Evolutionary conservation across 179 eudicot genomes (phyloP).

Genomic region (Vitellaria paradoxa): DNA sequence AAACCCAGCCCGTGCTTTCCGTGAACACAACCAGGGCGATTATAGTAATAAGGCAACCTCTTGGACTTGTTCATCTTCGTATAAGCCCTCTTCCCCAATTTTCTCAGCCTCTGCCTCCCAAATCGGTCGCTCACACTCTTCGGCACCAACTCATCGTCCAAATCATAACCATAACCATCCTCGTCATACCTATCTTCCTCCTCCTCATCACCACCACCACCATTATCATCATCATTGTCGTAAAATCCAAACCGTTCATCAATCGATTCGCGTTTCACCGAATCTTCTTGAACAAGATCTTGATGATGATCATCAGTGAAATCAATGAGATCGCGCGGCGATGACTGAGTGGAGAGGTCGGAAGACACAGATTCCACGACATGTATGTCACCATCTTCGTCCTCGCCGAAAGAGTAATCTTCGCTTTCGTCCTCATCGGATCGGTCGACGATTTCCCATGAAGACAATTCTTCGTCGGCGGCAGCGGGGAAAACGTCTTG

Average conservation of each 20-base stretch:
- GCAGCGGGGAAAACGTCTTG: not conserved
- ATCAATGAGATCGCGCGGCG: not conserved
- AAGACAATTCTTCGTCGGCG: slow-evolving; percentile 21
- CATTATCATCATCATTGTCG: not conserved
- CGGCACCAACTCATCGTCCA: slow-evolving; percentile 76
- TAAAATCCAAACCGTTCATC: not conserved
- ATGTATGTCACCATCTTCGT: slow-evolving; percentile 12
- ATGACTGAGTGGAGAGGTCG: not conserved
- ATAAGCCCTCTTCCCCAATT: slow-evolving; percentile 62
- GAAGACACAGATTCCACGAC: not conserved
- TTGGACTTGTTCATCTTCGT: slow-evolving; percentile 47
- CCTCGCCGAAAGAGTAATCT: slow-evolving; percentile 10
- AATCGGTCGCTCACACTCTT: slow-evolving; percentile 40
- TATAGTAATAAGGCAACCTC: slow-evolving; percentile 36
- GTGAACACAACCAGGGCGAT: slow-evolving; percentile 49
- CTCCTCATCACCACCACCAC: slow-evolving; percentile 14
- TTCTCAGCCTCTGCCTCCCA: slow-evolving; percentile 61
- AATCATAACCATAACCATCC: slow-evolving; percentile 31
- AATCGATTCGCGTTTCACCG: not conserved
- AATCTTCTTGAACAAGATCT: not conserved
- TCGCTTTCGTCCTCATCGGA: slow-evolving; percentile 20
- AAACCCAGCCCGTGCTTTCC: slow-evolving; percentile 53
- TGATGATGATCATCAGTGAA: not conserved
- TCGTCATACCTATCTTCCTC: slow-evolving; percentile 24
- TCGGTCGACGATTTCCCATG: slow-evolving; percentile 31